Base-by-base conservation (phyloP, 345 rosid species). In the Microthlaspi erraticum region DNA sequence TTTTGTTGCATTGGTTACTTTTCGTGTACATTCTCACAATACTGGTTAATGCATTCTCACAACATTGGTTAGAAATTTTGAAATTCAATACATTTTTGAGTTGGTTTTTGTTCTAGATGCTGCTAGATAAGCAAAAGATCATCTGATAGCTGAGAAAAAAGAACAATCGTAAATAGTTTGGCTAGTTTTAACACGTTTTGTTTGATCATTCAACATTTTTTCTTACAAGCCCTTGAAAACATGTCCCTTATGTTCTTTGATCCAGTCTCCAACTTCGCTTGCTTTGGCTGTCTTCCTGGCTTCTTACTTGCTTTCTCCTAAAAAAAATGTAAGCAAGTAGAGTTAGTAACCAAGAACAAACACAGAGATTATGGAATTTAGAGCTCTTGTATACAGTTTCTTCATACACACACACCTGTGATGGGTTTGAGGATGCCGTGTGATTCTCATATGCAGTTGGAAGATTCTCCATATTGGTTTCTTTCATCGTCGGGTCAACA, bases 181-280 rank as follows among this genome's bases (percentile, higher is more conserved):
- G 13, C 10, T 51, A 31, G 58, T 54, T 72, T 45, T n/a, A 36
- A 41, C 4, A 8, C 10, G 32, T 26, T 38, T 45, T n/a, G 3
- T 38, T 45, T n/a, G 3, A 55, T 58, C 43, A 14, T 39, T 83
- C 78, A 83, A 23, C 73, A 46, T 67, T 75, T 72, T 48, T 81
- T 89, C 74, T 85, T 77, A 6, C 85, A 82, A 64, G 29, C 94
- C 80, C 93, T 86, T 71, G 80, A 64, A 60, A 93, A 93, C 98
- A 93, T 90, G 38, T 90, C 98, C 77, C 68, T 87, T 63, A 93
- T 90, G 80, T 85, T 90, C 79, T 68, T 78, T 59, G 96, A 90
- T 71, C 86, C 89, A 2, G 91, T 86, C 89, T 87, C 97, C 31
- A 81, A 26, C 77, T 86, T 90, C 2, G 83, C 83, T 78, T 81